Conservation (phyloP, 768 basidiomycete genomes). For the Serendipita vermifera region DNA sequence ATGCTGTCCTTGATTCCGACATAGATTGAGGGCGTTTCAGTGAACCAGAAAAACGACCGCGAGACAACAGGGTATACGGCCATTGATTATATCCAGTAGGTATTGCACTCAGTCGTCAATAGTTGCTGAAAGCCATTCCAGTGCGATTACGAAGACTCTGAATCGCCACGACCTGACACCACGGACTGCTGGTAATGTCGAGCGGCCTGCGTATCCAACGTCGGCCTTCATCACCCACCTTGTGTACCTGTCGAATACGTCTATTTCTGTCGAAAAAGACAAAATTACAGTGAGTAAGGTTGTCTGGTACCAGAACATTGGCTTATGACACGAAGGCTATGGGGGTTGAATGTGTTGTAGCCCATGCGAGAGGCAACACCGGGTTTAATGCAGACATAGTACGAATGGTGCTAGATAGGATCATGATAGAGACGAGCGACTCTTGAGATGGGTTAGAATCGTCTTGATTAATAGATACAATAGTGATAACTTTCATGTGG, state of each 20-base stretch:
- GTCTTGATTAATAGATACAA: background rate
- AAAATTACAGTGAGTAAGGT: constrained; percentile 43
- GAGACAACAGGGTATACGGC: constrained; percentile 82
- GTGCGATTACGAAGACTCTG: constrained; percentile 56
- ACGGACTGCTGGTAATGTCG: background rate
- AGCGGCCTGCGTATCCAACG: constrained; percentile 43
- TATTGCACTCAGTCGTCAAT: background rate
- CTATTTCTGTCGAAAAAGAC: constrained; percentile 47
- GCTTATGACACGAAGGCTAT: constrained; percentile 8
- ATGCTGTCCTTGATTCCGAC: background rate
- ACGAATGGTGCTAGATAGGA: constrained; percentile 29
- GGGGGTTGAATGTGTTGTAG: constrained; percentile 18
- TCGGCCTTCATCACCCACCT: constrained; percentile 80
- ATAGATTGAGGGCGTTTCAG: constrained; percentile 27
- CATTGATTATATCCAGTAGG: constrained; percentile 66
- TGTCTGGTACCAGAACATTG: background rate
- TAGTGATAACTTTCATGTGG: constrained; percentile 32
- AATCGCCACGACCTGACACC: constrained; percentile 28
- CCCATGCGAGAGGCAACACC: constrained; percentile 18
- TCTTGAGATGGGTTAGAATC: too few species aligned
- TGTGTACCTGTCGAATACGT: constrained; percentile 54
- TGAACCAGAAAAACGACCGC: constrained; percentile 78
- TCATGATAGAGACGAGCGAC: constrained; percentile 14
- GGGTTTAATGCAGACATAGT: constrained; percentile 38
- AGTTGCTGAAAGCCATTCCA: constrained; percentile 19